Percentiles rank a stretch among this genome's conserved stretches.
Conservation (phyloP, 805 yeast species). For the Nakazawaea ernobii region DNA sequence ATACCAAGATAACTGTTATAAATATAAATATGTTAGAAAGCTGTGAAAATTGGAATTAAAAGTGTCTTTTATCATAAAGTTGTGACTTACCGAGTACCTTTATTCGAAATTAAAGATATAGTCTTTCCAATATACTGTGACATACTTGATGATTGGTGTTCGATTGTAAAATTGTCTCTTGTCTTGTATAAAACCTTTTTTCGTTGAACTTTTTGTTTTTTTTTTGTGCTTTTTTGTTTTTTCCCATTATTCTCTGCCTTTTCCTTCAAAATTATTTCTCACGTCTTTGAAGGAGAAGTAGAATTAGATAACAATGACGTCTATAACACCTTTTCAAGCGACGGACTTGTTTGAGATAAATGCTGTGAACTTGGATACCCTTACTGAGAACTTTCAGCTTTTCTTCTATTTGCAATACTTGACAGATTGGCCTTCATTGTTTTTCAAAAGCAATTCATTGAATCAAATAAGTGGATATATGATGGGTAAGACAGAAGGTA, state of each 20-base stretch:
- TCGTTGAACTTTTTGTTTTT: slow-evolving; percentile 3
- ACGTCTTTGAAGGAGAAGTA: too few species aligned
- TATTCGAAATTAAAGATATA: slow-evolving; percentile 71
- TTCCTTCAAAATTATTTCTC: not conserved
- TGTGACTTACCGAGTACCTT: slow-evolving; percentile 52
- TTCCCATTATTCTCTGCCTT: not conserved
- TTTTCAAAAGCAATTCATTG: slow-evolving; percentile 56
- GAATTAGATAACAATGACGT: slow-evolving; percentile 53
- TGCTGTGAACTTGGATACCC: slow-evolving; percentile 75
- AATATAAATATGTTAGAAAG: not conserved
- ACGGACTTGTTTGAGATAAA: slow-evolving; percentile 73
- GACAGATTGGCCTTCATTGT: slow-evolving; percentile 80
- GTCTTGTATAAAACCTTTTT: not conserved
- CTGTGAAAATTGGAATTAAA: slow-evolving; percentile 15
- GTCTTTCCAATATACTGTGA: slow-evolving; percentile 91
- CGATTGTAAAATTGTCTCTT: too few species aligned
- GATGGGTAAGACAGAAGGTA: slow-evolving; percentile 97
- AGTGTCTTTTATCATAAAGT: slow-evolving; percentile 22
- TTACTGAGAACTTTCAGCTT: slow-evolving; percentile 87
- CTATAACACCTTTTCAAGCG: slow-evolving; percentile 81
- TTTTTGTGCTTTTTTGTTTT: not conserved
- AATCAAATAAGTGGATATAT: slow-evolving; percentile 55
- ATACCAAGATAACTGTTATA: slow-evolving; percentile 71
- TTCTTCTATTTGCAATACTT: slow-evolving; percentile 82
- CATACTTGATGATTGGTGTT: slow-evolving; percentile 38